Conservation (phyloP, 441 rosid genomes). For the Adansonia gregorii region DNA sequence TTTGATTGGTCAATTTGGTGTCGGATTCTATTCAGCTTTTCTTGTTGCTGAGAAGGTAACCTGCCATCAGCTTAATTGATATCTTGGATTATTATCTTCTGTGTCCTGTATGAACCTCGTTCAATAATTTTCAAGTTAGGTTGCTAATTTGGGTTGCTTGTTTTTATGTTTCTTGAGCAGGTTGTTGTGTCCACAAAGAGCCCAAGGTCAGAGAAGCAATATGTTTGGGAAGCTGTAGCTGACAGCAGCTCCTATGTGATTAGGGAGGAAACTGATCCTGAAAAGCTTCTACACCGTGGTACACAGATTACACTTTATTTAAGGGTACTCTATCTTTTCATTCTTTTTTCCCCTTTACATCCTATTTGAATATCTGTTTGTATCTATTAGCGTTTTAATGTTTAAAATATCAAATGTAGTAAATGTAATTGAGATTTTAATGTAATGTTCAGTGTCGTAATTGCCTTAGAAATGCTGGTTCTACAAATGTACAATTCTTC, state of each 20-base stretch:
- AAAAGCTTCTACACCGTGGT: conserved; percentile 75
- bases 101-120: neutral
- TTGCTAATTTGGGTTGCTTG: conserved; percentile 15
- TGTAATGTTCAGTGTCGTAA: neutral
- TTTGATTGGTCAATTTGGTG: conserved; percentile 97
- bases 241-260: conserved; percentile 85
- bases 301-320: conserved; percentile 87
- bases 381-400: neutral
- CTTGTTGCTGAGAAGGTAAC: conserved; percentile 92
- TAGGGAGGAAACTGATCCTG: conserved; percentile 84
- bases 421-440: neutral
- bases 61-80: neutral
- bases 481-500: neutral
- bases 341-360: neutral
- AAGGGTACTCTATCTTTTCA: conserved; percentile 51
- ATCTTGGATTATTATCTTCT: conserved; percentile 12
- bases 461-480: neutral
- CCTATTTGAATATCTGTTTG: neutral
- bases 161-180: conserved; percentile 41
- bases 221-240: conserved; percentile 89
- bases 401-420: neutral
- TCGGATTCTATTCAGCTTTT: conserved; percentile 97
- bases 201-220: conserved; percentile 90
- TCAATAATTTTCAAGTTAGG: neutral
- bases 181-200: conserved; percentile 89